Conservation (phyloP, 169 alveolate species). For the Eimeria necatrix region DNA sequence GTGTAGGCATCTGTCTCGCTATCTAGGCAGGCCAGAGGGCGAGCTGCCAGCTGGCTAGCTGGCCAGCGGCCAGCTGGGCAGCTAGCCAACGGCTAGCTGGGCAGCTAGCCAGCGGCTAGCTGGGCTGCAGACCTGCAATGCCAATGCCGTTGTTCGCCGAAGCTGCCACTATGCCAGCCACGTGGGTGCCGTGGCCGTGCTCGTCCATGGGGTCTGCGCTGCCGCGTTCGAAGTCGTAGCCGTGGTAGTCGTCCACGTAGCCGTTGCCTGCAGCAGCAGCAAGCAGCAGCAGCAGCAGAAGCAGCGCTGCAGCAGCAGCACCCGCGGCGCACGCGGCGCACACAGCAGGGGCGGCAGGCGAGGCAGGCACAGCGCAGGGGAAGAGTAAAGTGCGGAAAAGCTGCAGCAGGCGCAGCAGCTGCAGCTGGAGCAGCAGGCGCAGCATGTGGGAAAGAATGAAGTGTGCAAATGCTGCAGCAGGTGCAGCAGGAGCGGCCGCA, state of each 20-base stretch:
- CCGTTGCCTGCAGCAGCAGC: conserved; percentile 83
- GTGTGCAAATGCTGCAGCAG: background rate
- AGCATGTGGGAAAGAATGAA: too few species aligned
- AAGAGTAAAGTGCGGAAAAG: too few species aligned
- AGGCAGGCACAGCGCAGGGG: background rate
- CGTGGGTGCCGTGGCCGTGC: conserved; percentile 89
- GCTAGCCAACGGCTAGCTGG: too few species aligned
- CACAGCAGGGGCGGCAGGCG: conserved; percentile 41
- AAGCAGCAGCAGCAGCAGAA: background rate
- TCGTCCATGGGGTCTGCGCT: conserved; percentile 85
- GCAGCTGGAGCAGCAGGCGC: too few species aligned
- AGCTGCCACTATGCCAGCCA: conserved; percentile 89
- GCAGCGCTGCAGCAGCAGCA: background rate
- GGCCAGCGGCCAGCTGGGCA: too few species aligned
- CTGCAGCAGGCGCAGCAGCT: too few species aligned
- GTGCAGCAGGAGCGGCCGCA: background rate
- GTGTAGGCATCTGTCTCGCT: too few species aligned
- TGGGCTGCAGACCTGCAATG: conserved; percentile 77
- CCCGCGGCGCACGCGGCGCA: conserved; percentile 15
- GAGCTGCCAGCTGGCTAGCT: too few species aligned
- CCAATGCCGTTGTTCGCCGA: conserved; percentile 87
- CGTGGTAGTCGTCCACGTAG: conserved; percentile 85
- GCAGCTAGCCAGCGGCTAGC: too few species aligned
- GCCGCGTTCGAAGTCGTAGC: conserved; percentile 85
- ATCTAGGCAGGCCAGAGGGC: too few species aligned